Evolutionary conservation across 2,329 filamentous ascomycete species (phyloP), one percentile per base, ranked within the genome.

Genomic region (Scedosporium minutisporum): DNA sequence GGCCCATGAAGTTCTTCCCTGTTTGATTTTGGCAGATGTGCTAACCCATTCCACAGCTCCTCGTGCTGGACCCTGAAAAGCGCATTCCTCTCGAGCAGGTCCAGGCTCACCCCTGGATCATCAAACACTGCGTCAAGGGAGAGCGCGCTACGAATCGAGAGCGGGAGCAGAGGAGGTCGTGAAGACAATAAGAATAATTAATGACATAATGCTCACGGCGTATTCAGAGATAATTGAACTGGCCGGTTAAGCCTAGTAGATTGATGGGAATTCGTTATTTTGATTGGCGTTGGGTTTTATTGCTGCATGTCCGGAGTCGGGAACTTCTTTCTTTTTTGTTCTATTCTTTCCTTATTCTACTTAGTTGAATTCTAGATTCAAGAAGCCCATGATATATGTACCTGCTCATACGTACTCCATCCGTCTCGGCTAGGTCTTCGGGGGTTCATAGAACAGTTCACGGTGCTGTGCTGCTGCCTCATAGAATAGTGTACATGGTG

Each of bases 61-160:
- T 99, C 53, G 91, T 97, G 21, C 82, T 97, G 63, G 92, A 97
- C 71, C 95, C 95, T 0, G 91, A 96, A 71, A 96, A 96, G 81
- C 83, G 95, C 67, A 90, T 99, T 68, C 85, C 92, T 3, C 84
- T 99, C 10, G 92, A 96, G 16, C 88, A 96, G 64, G 89, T 97
- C 44, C 88, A 93, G 74, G 82, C 82, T 61, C 95, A 97, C 74
- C 93, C 95, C 18, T 99, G 95, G 95, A 96, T 99, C 70, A 74
- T 97, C 68, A 97, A 97, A 80, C 91, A 97, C 75, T 97, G 93
- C 74, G 82, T 88, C 66, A 86, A 84, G 75, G 80, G 81, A n/a
- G 80, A 83, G 71, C 75, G 80, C 62, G 78, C 78, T 5, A 68
- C 76, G 44, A 82, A 79, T 71, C 78, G 78, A 64, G 83, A 84